A percentile compares a stretch with the other conserved stretches of the same genome.
Evolutionary conservation across 495 filamentous ascomycete species (phyloP).

Genomic region (Neurospora tetraspora): DNA sequence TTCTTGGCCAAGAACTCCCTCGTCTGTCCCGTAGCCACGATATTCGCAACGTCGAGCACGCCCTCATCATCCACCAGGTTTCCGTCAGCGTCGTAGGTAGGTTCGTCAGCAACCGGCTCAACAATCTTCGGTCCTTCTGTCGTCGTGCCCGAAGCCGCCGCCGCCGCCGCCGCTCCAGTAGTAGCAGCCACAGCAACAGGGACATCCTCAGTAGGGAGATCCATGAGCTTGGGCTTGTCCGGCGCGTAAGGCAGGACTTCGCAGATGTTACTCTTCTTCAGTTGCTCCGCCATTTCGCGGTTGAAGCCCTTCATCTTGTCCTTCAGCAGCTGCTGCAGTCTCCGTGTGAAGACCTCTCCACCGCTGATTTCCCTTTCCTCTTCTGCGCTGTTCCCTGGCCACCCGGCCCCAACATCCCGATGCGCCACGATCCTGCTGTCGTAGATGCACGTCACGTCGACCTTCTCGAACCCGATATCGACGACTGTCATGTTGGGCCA

Average conservation of each 20-base stretch:
- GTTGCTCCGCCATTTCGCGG: slow-evolving; percentile 85
- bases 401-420: slow-evolving; percentile 18
- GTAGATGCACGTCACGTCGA: slow-evolving; percentile 78
- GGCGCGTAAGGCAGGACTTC: slow-evolving; percentile 67
- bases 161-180: slow-evolving; percentile 15
- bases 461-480: slow-evolving; percentile 84
- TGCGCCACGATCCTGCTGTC: slow-evolving; percentile 55
- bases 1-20: slow-evolving; percentile 83
- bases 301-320: slow-evolving; percentile 52
- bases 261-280: slow-evolving; percentile 81
- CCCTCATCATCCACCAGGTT: slow-evolving; percentile 60
- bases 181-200: slow-evolving; percentile 39
- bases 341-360: slow-evolving; percentile 80
- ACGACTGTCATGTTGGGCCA: slow-evolving; percentile 67
- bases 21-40: slow-evolving; percentile 84
- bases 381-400: slow-evolving; percentile 32
- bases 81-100: slow-evolving; percentile 40
- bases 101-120: slow-evolving; percentile 34
- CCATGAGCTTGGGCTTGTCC: slow-evolving; percentile 44
- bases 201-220: slow-evolving; percentile 51
- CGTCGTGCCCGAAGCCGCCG: slow-evolving; percentile 4
- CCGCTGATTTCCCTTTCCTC: slow-evolving; percentile 59
- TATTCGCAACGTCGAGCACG: slow-evolving; percentile 85
- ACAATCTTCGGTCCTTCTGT: slow-evolving; percentile 24
- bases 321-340: slow-evolving; percentile 57